Percentiles rank a stretch among this genome's conserved stretches.
Conservation (phyloP, 2,329 filamentous ascomycete genomes). For the Sclerotinia trifoliorum region DNA sequence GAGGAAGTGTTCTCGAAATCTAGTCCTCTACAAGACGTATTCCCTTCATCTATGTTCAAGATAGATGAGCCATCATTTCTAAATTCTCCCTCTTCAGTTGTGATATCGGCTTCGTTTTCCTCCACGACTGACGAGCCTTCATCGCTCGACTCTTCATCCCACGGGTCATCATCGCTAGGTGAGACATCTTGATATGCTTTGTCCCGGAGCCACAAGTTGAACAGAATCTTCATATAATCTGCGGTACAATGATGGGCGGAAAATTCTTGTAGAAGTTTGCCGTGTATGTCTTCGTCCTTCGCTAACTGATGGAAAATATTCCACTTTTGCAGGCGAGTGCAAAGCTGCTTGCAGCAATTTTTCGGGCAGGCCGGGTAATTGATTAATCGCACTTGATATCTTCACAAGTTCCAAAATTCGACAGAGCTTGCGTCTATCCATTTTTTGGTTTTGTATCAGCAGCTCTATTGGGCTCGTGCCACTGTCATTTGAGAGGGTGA, state of each 20-base stretch:
- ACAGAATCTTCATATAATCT: not conserved
- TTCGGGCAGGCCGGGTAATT: not conserved
- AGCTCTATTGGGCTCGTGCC: not conserved
- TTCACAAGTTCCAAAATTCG: too few species aligned
- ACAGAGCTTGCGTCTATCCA: too few species aligned
- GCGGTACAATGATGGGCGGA: not conserved
- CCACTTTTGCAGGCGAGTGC: too few species aligned
- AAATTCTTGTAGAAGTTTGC: rapidly evolving
- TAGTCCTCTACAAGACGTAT: too few species aligned
- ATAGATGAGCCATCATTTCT: not conserved
- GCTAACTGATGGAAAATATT: not conserved
- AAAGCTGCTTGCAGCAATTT: not conserved
- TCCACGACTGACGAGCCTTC: not conserved
- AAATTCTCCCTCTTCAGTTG: not conserved
- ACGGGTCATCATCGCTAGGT: not conserved
- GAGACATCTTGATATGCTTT: not conserved
- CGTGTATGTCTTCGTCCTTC: not conserved
- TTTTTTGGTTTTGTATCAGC: too few species aligned
- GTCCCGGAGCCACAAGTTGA: rapidly evolving
- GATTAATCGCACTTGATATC: not conserved
- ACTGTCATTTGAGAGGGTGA: not conserved
- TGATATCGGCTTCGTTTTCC: not conserved
- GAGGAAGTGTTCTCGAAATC: too few species aligned
- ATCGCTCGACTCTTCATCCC: not conserved
- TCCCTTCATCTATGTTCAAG: not conserved